Percentiles rank a stretch among this genome's conserved stretches.
phyloP scores from a whole-genome alignment of 306 rosid species.

The Arachis stenosperma region DNA sequence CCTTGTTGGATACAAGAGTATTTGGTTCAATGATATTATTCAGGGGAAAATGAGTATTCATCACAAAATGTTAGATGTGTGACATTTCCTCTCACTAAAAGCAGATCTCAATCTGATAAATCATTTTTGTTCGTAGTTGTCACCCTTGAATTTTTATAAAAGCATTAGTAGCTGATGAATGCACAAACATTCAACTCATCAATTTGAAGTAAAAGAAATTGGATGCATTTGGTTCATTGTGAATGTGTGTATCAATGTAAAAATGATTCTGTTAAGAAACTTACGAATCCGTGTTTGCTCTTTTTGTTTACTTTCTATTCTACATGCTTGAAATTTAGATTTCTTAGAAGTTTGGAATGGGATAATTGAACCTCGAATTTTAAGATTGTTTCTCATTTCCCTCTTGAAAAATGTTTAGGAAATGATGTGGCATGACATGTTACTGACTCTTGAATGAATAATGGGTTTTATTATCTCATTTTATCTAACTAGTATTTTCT shows the following conservation, averaged over 20 bases:
- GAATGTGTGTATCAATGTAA: constrained; percentile 7
- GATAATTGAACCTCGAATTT: no score
- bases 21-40: constrained; percentile 31
- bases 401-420: no score
- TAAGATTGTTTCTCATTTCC: no score
- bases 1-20: constrained; percentile 9
- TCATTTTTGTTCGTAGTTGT: constrained; percentile 19
- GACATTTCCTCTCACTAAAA: constrained; percentile 33
- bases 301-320: not conserved
- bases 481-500: no score
- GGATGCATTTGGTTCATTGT: constrained; percentile 17
- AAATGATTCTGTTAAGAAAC: not conserved
- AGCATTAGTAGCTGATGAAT: constrained; percentile 12
- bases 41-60: constrained; percentile 23
- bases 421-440: no score
- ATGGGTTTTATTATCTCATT: no score
- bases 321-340: not conserved
- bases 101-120: constrained; percentile 20
- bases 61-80: constrained; percentile 31
- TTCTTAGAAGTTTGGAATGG: no score
- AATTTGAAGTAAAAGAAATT: constrained; percentile 21
- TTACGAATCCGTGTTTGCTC: not conserved
- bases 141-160: constrained; percentile 34
- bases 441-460: no score
- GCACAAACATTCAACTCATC: not conserved